phyloP scores from a whole-genome alignment of 2,329 filamentous ascomycete genomes.

The Fusarium anthophilum region DNA sequence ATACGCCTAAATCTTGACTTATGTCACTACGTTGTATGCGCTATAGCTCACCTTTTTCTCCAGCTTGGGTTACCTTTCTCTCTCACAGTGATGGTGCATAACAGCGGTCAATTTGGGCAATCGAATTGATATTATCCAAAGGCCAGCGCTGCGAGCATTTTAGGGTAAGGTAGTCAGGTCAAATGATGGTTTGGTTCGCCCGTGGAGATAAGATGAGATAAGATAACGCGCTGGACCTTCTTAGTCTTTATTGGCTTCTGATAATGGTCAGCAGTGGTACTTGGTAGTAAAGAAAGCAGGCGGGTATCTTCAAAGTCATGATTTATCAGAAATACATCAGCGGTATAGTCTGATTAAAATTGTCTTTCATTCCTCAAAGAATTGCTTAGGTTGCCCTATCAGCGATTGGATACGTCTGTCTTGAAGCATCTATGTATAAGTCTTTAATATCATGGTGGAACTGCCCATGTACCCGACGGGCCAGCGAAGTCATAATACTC shows the following conservation, averaged over 20 bases:
- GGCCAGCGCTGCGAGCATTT: neutral
- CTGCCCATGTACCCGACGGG: conserved; percentile 8
- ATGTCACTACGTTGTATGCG: too few relatives aligned
- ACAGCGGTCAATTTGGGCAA: too few relatives aligned
- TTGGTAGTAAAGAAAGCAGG: neutral
- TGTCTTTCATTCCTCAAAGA: too few relatives aligned
- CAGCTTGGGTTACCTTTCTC: accelerated
- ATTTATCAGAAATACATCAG: too few relatives aligned
- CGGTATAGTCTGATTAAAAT: neutral
- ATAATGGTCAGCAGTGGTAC: neutral
- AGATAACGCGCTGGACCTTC: accelerated
- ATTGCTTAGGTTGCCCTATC: neutral
- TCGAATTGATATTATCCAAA: neutral
- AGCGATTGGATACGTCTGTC: neutral
- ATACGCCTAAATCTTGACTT: too few relatives aligned
- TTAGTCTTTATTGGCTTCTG: neutral
- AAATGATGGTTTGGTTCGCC: neutral
- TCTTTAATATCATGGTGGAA: neutral
- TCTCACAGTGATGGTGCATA: neutral
- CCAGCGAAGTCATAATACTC: conserved; percentile 14
- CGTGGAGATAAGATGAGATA: neutral
- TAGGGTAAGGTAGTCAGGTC: neutral
- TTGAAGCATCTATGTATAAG: neutral
- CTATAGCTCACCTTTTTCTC: too few relatives aligned
- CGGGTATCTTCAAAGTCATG: too few relatives aligned